phyloP scores from a whole-genome alignment of 2,329 filamentous ascomycete genomes.

The Calonectria ilicicola region DNA sequence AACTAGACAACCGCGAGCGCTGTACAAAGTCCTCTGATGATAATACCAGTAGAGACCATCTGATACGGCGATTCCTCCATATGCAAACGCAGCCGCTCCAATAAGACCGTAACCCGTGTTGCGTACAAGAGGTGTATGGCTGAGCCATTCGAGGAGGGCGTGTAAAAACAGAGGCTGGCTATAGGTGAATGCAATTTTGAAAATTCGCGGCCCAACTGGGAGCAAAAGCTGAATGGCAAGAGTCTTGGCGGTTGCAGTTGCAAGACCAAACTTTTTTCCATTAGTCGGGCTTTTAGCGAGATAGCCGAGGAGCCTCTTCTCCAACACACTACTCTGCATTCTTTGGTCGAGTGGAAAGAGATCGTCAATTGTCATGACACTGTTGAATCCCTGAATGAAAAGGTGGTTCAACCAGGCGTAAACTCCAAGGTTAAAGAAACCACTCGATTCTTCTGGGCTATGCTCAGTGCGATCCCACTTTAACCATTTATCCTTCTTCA shows the following conservation, averaged over 20 bases:
- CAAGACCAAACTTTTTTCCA: conserved; percentile 13
- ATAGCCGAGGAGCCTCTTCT: conserved; percentile 10
- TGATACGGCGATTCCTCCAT: conserved; percentile 48
- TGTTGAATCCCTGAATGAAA: conserved; percentile 30
- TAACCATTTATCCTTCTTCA: background rate
- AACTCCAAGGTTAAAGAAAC: conserved; percentile 31
- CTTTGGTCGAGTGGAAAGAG: conserved; percentile 28
- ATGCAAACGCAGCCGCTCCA: conserved; percentile 35
- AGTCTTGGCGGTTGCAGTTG: conserved; percentile 11
- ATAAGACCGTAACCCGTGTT: conserved; percentile 34
- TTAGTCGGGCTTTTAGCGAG: conserved; percentile 18
- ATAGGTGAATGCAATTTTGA: conserved; percentile 36
- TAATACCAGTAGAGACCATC: conserved; percentile 16
- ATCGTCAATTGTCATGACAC: conserved; percentile 23
- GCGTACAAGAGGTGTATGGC: background rate
- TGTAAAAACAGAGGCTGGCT: conserved; percentile 38
- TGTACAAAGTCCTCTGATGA: background rate
- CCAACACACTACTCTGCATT: conserved; percentile 29
- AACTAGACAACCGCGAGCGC: background rate
- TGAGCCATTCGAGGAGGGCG: conserved; percentile 19
- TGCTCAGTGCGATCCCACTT: conserved; percentile 22
- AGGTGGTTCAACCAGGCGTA: conserved; percentile 34
- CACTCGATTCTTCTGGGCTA: conserved; percentile 15
- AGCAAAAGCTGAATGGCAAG: conserved; percentile 21
- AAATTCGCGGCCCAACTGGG: conserved; percentile 27